phyloP scores from a whole-genome alignment of 1,284 basidiomycete genomes.

The Cutaneotrichosporon cavernicola region DNA sequence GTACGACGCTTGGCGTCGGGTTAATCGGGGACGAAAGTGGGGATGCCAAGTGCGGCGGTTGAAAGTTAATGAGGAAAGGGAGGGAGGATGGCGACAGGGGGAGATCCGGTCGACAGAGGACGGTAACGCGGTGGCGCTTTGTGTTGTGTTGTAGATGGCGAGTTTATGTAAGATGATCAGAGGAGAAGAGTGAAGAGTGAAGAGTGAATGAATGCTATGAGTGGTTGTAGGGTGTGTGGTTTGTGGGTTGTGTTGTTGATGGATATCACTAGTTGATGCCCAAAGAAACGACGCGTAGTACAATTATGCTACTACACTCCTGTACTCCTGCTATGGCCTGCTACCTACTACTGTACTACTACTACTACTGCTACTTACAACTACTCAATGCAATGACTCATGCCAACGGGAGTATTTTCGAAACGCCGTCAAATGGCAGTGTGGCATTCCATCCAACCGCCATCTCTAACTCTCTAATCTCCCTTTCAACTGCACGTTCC shows the following conservation, averaged over 20 bases:
- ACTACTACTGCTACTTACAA: too few relatives aligned
- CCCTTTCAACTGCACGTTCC: background rate
- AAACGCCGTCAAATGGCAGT: slow-evolving; percentile 5
- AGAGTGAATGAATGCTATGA: too few relatives aligned
- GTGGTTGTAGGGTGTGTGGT: too few relatives aligned
- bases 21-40: background rate
- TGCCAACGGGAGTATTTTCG: slow-evolving; percentile 4
- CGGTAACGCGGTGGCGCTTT: background rate
- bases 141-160: background rate
- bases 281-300: background rate
- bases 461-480: background rate
- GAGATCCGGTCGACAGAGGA: background rate
- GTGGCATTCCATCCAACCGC: slow-evolving; percentile 4
- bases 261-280: background rate
- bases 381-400: background rate
- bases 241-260: too few relatives aligned
- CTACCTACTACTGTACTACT: too few relatives aligned
- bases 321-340: too few relatives aligned
- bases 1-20: background rate
- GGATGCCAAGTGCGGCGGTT: background rate
- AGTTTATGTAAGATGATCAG: too few relatives aligned
- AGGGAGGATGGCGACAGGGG: background rate
- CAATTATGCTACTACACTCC: background rate
- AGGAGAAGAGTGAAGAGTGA: too few relatives aligned
- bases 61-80: background rate